phyloP scores from a whole-genome alignment of 2,329 filamentous ascomycete species.

The Colletotrichum kahawae region DNA sequence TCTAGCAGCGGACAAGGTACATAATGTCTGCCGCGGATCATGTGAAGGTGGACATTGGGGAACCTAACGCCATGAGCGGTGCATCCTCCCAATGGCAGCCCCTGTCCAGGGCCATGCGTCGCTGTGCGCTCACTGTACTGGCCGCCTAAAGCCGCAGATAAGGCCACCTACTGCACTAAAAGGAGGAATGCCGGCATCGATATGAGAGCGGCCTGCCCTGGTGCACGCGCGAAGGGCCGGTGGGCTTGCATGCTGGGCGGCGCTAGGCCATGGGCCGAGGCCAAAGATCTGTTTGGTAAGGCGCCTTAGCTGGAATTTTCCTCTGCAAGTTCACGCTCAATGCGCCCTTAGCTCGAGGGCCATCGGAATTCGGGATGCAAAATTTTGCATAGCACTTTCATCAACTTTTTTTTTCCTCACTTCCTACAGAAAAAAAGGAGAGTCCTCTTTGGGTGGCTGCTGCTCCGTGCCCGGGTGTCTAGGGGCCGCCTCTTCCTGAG shows the following conservation, averaged over 20 bases:
- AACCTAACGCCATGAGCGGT: background rate
- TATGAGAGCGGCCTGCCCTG: background rate
- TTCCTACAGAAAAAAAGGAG: background rate
- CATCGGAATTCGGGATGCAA: background rate
- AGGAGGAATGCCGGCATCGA: slow-evolving; percentile 11
- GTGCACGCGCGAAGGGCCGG: background rate
- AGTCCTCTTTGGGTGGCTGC: background rate
- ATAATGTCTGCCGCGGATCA: slow-evolving; percentile 4
- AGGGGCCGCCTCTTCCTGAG: background rate
- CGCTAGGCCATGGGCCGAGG: slow-evolving; percentile 9
- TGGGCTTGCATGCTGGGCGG: background rate
- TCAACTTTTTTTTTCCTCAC: background rate
- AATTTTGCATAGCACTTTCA: background rate
- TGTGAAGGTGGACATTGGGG: slow-evolving; percentile 17
- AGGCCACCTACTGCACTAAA: background rate
- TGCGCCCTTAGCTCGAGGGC: background rate
- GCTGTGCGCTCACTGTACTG: background rate
- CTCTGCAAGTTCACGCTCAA: slow-evolving; percentile 12
- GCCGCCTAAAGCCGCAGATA: background rate
- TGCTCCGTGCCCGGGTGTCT: background rate
- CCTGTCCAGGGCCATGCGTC: background rate
- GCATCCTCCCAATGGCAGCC: background rate
- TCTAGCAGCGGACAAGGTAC: background rate
- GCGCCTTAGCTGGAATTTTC: background rate
- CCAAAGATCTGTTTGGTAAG: background rate